These are phyloP conservation scores for Salix viminalis DNA, from an alignment of 345 rosid species.

Conservation along the genomic window DNA sequence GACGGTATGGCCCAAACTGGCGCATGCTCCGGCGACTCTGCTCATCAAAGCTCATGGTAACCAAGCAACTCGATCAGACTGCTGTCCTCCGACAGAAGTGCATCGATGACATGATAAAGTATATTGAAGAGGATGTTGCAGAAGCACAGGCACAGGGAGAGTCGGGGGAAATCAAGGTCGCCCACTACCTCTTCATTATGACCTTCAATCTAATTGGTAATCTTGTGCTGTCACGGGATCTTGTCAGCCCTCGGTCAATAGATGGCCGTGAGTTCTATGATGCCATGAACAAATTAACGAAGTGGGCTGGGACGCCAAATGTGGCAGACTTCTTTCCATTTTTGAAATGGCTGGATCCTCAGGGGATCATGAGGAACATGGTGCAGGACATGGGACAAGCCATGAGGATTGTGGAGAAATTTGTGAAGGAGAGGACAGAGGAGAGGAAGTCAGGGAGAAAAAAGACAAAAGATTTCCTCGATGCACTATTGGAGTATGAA, in stretches of 20 bases:
- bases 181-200: slow-evolving; percentile 2
- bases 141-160: background rate
- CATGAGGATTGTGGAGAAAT: slow-evolving; percentile 9
- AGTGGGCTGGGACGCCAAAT: slow-evolving; percentile 16
- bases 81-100: background rate
- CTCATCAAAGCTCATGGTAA: slow-evolving; percentile 2
- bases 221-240: slow-evolving; percentile 15
- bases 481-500: slow-evolving; percentile 12
- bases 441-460: background rate
- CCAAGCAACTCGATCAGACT: slow-evolving; percentile 12
- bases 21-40: slow-evolving; percentile 11
- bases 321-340: slow-evolving; percentile 8
- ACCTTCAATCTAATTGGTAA: slow-evolving; percentile 23
- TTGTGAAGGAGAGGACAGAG: slow-evolving; percentile 16
- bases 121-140: slow-evolving; percentile 8
- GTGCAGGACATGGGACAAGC: background rate
- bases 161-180: slow-evolving; percentile 4
- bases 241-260: slow-evolving; percentile 1
- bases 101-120: slow-evolving; percentile 2
- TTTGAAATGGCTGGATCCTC: no score
- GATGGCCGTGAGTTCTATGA: slow-evolving; percentile 11
- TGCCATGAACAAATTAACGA: slow-evolving; percentile 10
- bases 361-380: no score
- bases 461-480: slow-evolving; percentile 7
- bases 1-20: slow-evolving; percentile 13